These are phyloP conservation scores for Cyclotella atomus DNA, from an alignment of 108 stramenopile species.

Conservation along the genomic window DNA sequence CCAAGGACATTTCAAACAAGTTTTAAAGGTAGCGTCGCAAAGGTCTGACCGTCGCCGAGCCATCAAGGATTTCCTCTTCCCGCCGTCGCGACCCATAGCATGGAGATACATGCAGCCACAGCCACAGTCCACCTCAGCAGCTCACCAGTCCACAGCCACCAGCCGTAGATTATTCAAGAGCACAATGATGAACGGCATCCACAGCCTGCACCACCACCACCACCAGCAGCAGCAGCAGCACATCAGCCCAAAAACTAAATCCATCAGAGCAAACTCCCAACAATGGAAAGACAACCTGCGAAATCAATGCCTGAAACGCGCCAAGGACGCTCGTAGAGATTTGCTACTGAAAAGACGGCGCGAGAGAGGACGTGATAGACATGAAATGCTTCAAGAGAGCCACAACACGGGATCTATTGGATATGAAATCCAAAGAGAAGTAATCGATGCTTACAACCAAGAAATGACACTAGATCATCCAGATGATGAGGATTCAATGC, in stretches of 20 bases:
- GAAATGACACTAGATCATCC: neutral
- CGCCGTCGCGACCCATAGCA: too few species aligned
- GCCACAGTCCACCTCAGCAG: too few species aligned
- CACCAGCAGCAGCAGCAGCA: neutral
- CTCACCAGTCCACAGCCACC: too few species aligned
- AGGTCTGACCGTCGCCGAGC: too few species aligned
- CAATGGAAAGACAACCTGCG: conserved; percentile 13
- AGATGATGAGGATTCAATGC: neutral
- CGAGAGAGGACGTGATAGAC: neutral
- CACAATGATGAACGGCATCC: too few species aligned
- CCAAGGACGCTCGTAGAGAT: conserved; percentile 1
- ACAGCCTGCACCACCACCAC: too few species aligned
- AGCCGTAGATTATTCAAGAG: too few species aligned
- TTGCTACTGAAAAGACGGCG: neutral
- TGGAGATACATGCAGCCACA: too few species aligned
- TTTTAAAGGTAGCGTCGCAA: neutral
- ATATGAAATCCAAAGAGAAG: neutral
- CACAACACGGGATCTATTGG: neutral
- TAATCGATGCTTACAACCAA: neutral
- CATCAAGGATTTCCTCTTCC: too few species aligned
- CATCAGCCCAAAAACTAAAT: neutral
- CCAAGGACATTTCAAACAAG: neutral
- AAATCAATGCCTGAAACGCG: conserved; percentile 2
- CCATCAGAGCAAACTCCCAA: neutral
- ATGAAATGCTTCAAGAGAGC: neutral